Evolutionary conservation across 306 rosid species (phyloP).

Genomic region (Vicia faba): DNA sequence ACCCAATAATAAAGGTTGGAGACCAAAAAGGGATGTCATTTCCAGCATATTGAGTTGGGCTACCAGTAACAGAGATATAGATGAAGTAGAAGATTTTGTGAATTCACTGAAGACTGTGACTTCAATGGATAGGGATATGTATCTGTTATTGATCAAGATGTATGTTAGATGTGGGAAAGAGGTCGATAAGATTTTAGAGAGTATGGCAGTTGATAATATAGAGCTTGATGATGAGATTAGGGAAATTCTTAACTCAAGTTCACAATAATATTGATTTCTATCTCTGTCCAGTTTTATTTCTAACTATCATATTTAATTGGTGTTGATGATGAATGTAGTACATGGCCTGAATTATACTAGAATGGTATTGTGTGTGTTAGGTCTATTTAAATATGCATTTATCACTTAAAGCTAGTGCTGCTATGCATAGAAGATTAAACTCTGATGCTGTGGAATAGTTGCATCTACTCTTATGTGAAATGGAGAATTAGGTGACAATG

Average conservation of each 20-base stretch:
- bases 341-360: not conserved
- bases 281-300: too few species aligned
- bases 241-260: slow-evolving; percentile 40
- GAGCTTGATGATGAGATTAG: slow-evolving; percentile 49
- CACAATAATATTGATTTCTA: not conserved
- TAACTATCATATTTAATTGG: not conserved
- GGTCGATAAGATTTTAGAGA: slow-evolving; percentile 46
- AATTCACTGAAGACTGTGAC: slow-evolving; percentile 52
- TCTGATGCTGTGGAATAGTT: too few species aligned
- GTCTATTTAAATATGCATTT: not conserved
- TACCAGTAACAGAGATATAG: slow-evolving; percentile 42
- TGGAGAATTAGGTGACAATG: too few species aligned
- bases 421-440: not conserved
- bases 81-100: slow-evolving; percentile 56
- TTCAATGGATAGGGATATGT: slow-evolving; percentile 55
- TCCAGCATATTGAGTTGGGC: slow-evolving; percentile 58
- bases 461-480: too few species aligned
- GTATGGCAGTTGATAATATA: slow-evolving; percentile 49
- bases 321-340: not conserved
- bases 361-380: slow-evolving; percentile 1
- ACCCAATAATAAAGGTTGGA: slow-evolving; percentile 57
- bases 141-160: slow-evolving; percentile 51
- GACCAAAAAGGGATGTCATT: slow-evolving; percentile 52
- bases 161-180: slow-evolving; percentile 49
- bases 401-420: not conserved